These are phyloP conservation scores for Tripterygium wilfordii DNA, from an alignment of 177 flowering plant genomes.

Conservation along the genomic window DNA sequence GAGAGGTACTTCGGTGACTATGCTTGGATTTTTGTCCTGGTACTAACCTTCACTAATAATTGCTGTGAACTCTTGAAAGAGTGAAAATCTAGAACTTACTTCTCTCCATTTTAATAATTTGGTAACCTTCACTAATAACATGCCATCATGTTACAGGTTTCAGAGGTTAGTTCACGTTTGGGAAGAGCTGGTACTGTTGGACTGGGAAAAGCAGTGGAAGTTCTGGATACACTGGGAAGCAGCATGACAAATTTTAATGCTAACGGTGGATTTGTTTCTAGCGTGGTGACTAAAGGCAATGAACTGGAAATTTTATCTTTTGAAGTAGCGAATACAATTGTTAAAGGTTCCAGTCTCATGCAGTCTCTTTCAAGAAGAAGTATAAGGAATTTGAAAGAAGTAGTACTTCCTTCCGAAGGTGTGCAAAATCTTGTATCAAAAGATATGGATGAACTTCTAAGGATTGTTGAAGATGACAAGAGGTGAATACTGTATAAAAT, in stretches of 20 bases:
- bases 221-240: slow-evolving; percentile 50
- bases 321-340: slow-evolving; percentile 66
- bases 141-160: slow-evolving; percentile 29
- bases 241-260: slow-evolving; percentile 42
- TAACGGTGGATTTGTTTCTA: slow-evolving; percentile 34
- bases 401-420: slow-evolving; percentile 47
- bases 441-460: slow-evolving; percentile 46
- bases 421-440: slow-evolving; percentile 44
- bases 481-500: slow-evolving; percentile 23
- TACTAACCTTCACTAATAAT: too few relatives aligned
- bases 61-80: neutral
- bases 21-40: too few relatives aligned
- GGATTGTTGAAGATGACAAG: slow-evolving; percentile 52
- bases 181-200: slow-evolving; percentile 44
- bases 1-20: too few relatives aligned
- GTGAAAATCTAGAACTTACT: neutral
- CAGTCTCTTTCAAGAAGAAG: slow-evolving; percentile 38
- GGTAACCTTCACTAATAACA: neutral
- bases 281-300: slow-evolving; percentile 32
- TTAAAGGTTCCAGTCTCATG: slow-evolving; percentile 54
- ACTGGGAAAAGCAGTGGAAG: slow-evolving; percentile 46
- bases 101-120: neutral
- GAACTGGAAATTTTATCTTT: slow-evolving; percentile 47
- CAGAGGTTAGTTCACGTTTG: slow-evolving; percentile 41
- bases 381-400: slow-evolving; percentile 36